These are phyloP conservation scores for Sporopachydermia lactativora DNA, from an alignment of 805 yeast species.

Conservation along the genomic window DNA sequence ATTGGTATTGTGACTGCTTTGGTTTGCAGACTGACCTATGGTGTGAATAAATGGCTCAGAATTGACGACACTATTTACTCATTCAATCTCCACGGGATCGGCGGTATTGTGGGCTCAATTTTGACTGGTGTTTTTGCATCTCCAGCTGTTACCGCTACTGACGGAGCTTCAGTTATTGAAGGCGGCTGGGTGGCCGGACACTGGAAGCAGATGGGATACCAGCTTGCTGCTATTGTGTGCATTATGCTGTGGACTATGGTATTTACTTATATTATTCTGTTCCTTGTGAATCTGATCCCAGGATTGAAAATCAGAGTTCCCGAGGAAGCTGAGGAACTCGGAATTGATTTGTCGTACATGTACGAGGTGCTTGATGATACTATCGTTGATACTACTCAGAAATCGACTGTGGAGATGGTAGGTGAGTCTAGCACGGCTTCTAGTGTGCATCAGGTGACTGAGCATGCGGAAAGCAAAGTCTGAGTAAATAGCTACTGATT, in stretches of 20 bases:
- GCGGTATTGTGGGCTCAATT: constrained; percentile 31
- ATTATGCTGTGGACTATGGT: constrained; percentile 31
- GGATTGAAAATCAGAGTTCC: constrained; percentile 31
- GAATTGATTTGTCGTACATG: constrained; percentile 37
- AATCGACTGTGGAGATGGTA: constrained; percentile 12
- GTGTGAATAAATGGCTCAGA: constrained; percentile 26
- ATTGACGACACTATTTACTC: constrained; percentile 33
- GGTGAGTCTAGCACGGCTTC: constrained; percentile 1
- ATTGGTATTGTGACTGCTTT: constrained; percentile 26
- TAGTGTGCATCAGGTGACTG: not conserved
- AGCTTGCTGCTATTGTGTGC: constrained; percentile 25
- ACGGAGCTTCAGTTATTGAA: constrained; percentile 27
- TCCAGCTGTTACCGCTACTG: constrained; percentile 28
- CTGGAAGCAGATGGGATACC: constrained; percentile 31
- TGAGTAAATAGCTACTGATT: no score
- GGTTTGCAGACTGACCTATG: constrained; percentile 22
- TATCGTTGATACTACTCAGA: constrained; percentile 2
- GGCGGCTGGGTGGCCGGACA: constrained; percentile 36
- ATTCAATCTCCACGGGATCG: constrained; percentile 32
- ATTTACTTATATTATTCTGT: constrained; percentile 29
- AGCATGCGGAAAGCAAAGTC: not conserved
- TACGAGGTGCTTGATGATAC: constrained; percentile 31
- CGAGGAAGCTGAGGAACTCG: constrained; percentile 34
- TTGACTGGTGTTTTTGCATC: constrained; percentile 32
- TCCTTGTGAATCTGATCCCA: constrained; percentile 35